A percentile compares a stretch with the other conserved stretches of the same genome.
These are phyloP conservation scores for Trametes sp. DNA, from an alignment of 1,284 basidiomycete species.

Conservation along the genomic window DNA sequence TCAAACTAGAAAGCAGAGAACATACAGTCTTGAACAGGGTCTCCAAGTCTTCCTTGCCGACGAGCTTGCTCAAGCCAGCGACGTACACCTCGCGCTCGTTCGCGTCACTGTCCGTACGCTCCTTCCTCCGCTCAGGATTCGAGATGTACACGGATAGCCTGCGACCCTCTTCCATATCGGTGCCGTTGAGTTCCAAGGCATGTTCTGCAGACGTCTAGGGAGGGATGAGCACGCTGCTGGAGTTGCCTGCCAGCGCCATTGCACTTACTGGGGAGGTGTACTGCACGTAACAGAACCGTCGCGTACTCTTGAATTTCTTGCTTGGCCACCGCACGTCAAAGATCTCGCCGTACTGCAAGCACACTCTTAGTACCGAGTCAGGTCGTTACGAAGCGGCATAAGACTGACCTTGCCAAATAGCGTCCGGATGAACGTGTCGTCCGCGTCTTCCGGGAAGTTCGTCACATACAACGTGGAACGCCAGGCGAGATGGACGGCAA, in stretches of 20 bases:
- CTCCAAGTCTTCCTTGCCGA: conserved; percentile 76
- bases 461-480: conserved; percentile 96
- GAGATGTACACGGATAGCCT: conserved; percentile 86
- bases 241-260: neutral
- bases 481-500: conserved; percentile 91
- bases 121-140: conserved; percentile 89
- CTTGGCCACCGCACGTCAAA: conserved; percentile 98
- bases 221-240: neutral
- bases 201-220: conserved; percentile 75
- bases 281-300: conserved; percentile 96
- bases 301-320: conserved; percentile 90
- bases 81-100: conserved; percentile 88
- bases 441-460: conserved; percentile 91
- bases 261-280: conserved; percentile 82
- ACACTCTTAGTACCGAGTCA: neutral
- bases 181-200: conserved; percentile 81
- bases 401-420: conserved; percentile 77
- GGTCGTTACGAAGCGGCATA: neutral
- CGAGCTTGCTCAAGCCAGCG: conserved; percentile 81
- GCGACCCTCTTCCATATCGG: conserved; percentile 73
- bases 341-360: conserved; percentile 80
- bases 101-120: conserved; percentile 85
- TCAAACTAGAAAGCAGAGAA: neutral
- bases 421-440: conserved; percentile 79
- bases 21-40: conserved; percentile 77